Evolutionary conservation across 2,329 filamentous ascomycete species (phyloP).

Genomic region (Pestalotiopsis sp.): DNA sequence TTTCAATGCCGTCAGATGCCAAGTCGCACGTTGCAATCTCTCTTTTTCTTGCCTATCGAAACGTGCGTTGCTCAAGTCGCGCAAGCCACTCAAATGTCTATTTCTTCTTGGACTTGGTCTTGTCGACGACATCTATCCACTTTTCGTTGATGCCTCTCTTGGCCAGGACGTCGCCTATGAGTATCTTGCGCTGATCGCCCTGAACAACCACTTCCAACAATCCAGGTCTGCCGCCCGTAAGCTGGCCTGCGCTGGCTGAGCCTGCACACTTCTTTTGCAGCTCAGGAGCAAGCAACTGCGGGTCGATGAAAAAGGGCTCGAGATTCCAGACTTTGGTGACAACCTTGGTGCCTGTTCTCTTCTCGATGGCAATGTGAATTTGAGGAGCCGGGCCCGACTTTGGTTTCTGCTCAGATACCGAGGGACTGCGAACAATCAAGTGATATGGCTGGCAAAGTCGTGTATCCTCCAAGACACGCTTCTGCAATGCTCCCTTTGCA

Average conservation of each 20-base stretch:
- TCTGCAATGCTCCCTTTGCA: constrained; percentile 12
- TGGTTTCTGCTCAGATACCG: constrained; percentile 47
- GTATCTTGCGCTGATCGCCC: constrained; percentile 63
- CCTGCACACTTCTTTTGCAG: constrained; percentile 69
- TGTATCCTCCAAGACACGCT: constrained; percentile 14
- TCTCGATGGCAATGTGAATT: constrained; percentile 62
- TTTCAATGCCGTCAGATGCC: background rate
- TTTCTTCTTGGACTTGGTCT: constrained; percentile 61
- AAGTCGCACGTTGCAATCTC: background rate
- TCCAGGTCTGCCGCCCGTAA: constrained; percentile 58
- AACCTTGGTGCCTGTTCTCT: constrained; percentile 67
- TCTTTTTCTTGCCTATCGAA: background rate
- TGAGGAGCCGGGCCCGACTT: constrained; percentile 64
- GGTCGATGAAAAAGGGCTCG: constrained; percentile 63
- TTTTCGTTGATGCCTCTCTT: constrained; percentile 59
- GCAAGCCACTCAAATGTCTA: background rate
- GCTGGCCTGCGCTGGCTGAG: constrained; percentile 65
- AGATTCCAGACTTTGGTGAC: constrained; percentile 65
- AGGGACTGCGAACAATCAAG: constrained; percentile 2
- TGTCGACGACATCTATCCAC: constrained; percentile 69
- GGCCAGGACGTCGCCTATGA: constrained; percentile 59
- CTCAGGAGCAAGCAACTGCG: constrained; percentile 64
- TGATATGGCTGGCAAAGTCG: constrained; percentile 12
- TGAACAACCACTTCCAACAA: constrained; percentile 71
- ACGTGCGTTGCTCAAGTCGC: background rate